Conservation (phyloP, 257 asterid genomes). For the Capsicum chinense region DNA sequence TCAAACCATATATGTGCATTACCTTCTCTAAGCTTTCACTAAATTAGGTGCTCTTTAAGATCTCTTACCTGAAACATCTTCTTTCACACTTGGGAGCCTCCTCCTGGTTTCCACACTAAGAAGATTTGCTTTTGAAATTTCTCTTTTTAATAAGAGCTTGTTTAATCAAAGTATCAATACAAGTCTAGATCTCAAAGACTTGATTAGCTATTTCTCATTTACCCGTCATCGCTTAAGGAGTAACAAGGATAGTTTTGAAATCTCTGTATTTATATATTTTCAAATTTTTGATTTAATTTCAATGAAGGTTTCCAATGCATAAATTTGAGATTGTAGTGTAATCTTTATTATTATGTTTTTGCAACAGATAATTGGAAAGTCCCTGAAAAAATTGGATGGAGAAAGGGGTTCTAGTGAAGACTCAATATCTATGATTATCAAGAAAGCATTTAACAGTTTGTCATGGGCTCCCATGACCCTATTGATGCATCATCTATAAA, state of each 20-base stretch:
- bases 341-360: neutral
- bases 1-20: too few species aligned
- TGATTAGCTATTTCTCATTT: neutral
- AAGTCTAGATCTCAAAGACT: neutral
- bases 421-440: too few species aligned
- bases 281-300: neutral
- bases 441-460: too few species aligned
- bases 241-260: neutral
- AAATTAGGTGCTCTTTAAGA: too few species aligned
- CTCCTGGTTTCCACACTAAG: too few species aligned
- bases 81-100: too few species aligned
- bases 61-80: too few species aligned
- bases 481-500: too few species aligned
- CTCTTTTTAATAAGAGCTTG: neutral
- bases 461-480: too few species aligned
- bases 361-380: constrained; percentile 58
- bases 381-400: constrained; percentile 47
- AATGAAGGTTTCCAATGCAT: neutral
- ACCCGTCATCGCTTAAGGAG: neutral
- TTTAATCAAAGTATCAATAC: neutral
- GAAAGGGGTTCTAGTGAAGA: constrained; percentile 50
- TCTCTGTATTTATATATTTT: neutral
- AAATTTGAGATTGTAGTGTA: neutral
- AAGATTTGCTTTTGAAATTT: neutral
- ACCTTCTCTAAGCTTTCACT: too few species aligned